Evolutionary conservation across 495 filamentous ascomycete species (phyloP).

Genomic region (Hypoxylon perforatum): DNA sequence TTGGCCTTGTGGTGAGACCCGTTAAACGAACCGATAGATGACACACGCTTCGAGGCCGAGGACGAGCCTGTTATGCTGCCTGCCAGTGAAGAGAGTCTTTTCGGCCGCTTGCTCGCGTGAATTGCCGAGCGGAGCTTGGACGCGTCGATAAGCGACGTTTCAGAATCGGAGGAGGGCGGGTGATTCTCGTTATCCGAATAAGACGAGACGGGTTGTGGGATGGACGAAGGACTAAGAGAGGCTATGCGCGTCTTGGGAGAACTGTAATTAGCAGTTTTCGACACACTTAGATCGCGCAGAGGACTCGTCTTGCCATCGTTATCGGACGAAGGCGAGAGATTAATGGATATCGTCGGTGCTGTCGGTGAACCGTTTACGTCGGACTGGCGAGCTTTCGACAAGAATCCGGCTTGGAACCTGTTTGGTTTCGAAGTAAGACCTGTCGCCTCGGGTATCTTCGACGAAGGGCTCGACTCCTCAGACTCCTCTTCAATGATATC

Average conservation of each 20-base stretch:
- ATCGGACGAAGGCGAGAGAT: conserved; percentile 69
- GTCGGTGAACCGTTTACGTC: conserved; percentile 69
- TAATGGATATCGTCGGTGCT: conserved; percentile 71
- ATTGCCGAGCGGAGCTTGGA: conserved; percentile 59
- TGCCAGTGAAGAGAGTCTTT: conserved; percentile 50
- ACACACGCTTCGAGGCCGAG: conserved; percentile 49
- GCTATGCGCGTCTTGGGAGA: conserved; percentile 46
- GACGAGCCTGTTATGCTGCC: conserved; percentile 35
- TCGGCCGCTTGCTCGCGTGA: conserved; percentile 56
- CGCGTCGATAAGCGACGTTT: conserved; percentile 54
- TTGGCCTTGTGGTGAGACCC: conserved; percentile 43
- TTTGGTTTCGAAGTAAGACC: conserved; percentile 69
- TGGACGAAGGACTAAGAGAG: conserved; percentile 44
- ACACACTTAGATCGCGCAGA: conserved; percentile 54
- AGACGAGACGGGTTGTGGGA: conserved; percentile 28
- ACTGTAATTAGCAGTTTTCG: conserved; percentile 53
- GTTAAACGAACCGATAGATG: conserved; percentile 44
- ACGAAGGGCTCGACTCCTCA: conserved; percentile 67
- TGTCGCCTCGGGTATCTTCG: conserved; percentile 58
- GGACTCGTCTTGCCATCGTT: conserved; percentile 73
- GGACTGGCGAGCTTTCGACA: conserved; percentile 69
- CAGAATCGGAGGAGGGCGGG: conserved; percentile 58
- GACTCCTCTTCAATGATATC: conserved; percentile 56
- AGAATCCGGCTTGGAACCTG: conserved; percentile 90
- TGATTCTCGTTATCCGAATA: conserved; percentile 54